Conservation (phyloP, 129 eudicot species). For the Silybum marianum region DNA sequence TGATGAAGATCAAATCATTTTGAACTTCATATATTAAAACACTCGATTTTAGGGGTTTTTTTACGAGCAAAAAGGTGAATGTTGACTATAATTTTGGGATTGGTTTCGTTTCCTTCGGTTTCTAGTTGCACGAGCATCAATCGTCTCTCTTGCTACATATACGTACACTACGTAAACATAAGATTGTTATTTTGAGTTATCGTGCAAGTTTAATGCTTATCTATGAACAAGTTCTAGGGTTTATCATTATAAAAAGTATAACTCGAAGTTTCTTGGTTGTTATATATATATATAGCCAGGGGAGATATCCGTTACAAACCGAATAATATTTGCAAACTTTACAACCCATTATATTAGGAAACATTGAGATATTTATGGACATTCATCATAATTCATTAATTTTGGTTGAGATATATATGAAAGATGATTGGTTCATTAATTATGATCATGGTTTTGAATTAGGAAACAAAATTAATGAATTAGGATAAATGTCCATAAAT, state of each 20-base stretch:
- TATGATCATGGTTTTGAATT: too few species aligned
- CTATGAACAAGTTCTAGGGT: background rate
- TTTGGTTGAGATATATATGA: too few species aligned
- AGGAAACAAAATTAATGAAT: too few species aligned
- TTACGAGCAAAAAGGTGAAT: background rate
- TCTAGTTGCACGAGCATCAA: background rate
- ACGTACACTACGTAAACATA: background rate
- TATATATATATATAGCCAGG: too few species aligned
- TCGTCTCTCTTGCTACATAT: background rate
- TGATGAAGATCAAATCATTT: constrained; percentile 6
- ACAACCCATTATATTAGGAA: too few species aligned
- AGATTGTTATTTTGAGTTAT: background rate
- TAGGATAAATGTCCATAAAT: too few species aligned
- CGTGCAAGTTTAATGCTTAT: background rate
- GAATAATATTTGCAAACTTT: too few species aligned
- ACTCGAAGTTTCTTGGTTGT: background rate
- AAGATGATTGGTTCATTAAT: too few species aligned
- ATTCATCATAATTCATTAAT: too few species aligned
- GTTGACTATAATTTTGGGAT: background rate
- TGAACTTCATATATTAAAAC: background rate
- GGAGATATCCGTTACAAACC: too few species aligned
- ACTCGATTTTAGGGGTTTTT: background rate
- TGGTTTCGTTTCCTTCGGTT: background rate
- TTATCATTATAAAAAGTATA: background rate
- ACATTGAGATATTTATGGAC: too few species aligned